These are phyloP conservation scores for Aspergillus piperis DNA, from an alignment of 2,329 filamentous ascomycete species.

Conservation along the genomic window DNA sequence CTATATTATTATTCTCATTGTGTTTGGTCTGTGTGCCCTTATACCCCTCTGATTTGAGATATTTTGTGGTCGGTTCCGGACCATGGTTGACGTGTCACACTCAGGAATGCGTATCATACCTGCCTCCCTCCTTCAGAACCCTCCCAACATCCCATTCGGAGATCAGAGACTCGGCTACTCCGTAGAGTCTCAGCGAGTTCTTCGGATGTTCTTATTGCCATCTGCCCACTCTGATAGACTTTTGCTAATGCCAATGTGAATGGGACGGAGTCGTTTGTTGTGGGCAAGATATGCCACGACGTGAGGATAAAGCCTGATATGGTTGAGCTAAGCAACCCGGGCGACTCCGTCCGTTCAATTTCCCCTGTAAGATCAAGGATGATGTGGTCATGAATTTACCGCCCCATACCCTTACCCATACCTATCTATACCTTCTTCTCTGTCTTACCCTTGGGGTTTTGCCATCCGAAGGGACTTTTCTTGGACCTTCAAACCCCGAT, in stretches of 20 bases:
- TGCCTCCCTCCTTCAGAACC: neutral
- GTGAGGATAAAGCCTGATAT: conserved; percentile 8
- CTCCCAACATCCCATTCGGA: neutral
- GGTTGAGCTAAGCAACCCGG: conserved; percentile 12
- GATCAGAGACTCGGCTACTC: neutral
- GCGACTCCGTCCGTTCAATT: conserved; percentile 7
- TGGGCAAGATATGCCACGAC: neutral
- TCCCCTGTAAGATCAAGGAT: neutral
- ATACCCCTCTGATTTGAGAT: neutral
- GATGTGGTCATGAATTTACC: conserved; percentile 7
- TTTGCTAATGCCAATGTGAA: neutral
- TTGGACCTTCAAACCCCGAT: no score
- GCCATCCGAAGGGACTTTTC: neutral
- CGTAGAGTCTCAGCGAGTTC: neutral
- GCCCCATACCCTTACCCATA: neutral
- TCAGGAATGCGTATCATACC: conserved; percentile 8
- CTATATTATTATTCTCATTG: no score
- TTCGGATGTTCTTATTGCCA: neutral
- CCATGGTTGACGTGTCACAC: conserved; percentile 23
- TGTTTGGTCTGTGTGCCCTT: neutral
- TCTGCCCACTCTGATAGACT: neutral
- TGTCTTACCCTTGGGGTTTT: neutral
- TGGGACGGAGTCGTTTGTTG: neutral
- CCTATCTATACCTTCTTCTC: neutral
- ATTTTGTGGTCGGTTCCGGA: conserved; percentile 14